Percentiles rank a stretch among this genome's conserved stretches.
These are phyloP conservation scores for Ogataea hybrid DNA, from an alignment of 1,139 yeast species.

Conservation along the genomic window DNA sequence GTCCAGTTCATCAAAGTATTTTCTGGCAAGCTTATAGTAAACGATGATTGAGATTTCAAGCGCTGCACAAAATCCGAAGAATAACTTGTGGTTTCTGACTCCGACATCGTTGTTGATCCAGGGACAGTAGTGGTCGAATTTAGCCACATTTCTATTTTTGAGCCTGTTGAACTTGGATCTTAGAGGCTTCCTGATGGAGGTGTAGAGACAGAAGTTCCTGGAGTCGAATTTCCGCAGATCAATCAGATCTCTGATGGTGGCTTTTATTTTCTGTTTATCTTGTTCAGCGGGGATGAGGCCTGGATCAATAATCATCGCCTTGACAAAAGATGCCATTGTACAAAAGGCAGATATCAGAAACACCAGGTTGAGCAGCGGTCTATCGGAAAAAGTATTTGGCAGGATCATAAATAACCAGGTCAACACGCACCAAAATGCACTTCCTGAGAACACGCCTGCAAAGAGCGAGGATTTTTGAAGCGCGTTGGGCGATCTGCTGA, in stretches of 20 bases:
- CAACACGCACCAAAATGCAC: constrained; percentile 62
- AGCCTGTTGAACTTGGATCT: constrained; percentile 70
- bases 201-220: constrained; percentile 71
- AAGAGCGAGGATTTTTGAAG: constrained; percentile 63
- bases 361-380: constrained; percentile 39
- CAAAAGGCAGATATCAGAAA: constrained; percentile 38
- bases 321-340: constrained; percentile 50
- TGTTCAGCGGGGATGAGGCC: constrained; percentile 69
- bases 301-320: constrained; percentile 73
- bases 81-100: constrained; percentile 81
- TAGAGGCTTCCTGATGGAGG: constrained; percentile 75
- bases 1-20: constrained; percentile 47
- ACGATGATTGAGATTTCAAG: constrained; percentile 51
- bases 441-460: constrained; percentile 71
- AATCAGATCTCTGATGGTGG: constrained; percentile 58
- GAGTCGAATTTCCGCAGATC: constrained; percentile 66
- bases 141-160: constrained; percentile 62
- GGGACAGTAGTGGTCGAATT: constrained; percentile 93
- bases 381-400: constrained; percentile 43
- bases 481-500: constrained; percentile 48
- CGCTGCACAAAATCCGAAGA: constrained; percentile 61
- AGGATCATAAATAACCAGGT: constrained; percentile 54
- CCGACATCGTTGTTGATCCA: constrained; percentile 94
- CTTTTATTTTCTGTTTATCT: constrained; percentile 47
- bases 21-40: constrained; percentile 40